Base-by-base conservation (phyloP, 768 basidiomycete species). In the Vishniacozyma victoriae region DNA sequence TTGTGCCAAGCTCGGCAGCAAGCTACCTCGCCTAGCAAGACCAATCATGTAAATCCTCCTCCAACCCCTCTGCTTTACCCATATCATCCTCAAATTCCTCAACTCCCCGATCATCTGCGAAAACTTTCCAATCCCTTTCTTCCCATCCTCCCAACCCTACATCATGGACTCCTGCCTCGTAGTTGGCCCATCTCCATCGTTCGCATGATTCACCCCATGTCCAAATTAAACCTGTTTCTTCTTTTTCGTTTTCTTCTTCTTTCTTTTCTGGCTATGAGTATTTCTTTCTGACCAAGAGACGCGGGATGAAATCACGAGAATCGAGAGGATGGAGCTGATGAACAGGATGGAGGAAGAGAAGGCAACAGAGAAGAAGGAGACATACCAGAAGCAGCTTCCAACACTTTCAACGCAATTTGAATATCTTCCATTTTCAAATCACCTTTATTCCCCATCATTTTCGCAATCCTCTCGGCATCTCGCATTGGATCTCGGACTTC, bases 41-140 rank as follows among this genome's bases (percentile, higher is more conserved):
- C 62, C 64, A 67, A 54, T 67, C 62, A 45, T 63, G 60, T 2
- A 63, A 31, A 44, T 67, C 59, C 24, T 19, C 25, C 47, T 67
- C 64, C 2, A 46, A 41, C 5, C 29, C 24, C 44, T 67, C 62
- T 5, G 29, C 35, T 33, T 43, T 43, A 4, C 35, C 48, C 46
- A 49, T 38, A 35, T 63, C 57, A 7, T 38, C 44, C 31, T 61
- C 59, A 46, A 50, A 61, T 40, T 61, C 57, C 24, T 49, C 55
- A 20, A 58, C 55, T 4, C 57, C 59, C 27, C 57, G 43, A 40
- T 49, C 61, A 50, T 67, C 64, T 13, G 64, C 61, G 48, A 67
- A 67, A 6, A 59, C 55, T 45, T 53, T 59, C 64, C 64, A 67
- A 38, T 67, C 64, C 48, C 64, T 44, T 47, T 67, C 64, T 40